These are phyloP conservation scores for Gynochthodes officinalis DNA, from an alignment of 257 asterid genomes.

Conservation along the genomic window DNA sequence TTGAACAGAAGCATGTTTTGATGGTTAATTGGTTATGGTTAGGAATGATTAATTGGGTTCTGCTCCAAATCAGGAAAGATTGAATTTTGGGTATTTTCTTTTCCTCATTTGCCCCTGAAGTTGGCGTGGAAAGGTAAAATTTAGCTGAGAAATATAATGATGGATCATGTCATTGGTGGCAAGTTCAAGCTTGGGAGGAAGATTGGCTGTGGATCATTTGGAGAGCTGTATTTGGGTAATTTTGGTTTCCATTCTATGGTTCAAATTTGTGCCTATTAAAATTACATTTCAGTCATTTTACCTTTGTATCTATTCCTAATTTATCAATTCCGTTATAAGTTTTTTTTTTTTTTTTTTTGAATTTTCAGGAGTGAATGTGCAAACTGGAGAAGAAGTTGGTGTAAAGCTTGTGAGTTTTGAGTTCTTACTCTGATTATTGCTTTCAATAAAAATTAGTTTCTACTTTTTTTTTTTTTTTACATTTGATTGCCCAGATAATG, in stretches of 20 bases:
- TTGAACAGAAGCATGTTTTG: conserved; percentile 5
- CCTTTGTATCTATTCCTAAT: conserved; percentile 1
- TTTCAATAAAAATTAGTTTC: not conserved
- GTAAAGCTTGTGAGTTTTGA: conserved; percentile 68
- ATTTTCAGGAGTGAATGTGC: conserved; percentile 69
- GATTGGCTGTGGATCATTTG: conserved; percentile 97
- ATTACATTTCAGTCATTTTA: conserved; percentile 2
- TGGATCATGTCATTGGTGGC: conserved; percentile 82
- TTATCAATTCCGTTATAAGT: not conserved
- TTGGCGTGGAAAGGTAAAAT: conserved; percentile 1
- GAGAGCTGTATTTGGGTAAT: conserved; percentile 87
- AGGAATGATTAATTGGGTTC: conserved; percentile 18
- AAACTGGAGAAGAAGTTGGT: conserved; percentile 88
- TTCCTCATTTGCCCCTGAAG: not conserved
- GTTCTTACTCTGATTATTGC: not conserved
- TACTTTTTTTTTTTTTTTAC: not conserved
- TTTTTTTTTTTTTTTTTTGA: conserved; percentile 25
- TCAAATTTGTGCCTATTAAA: conserved; percentile 5
- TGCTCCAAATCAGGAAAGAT: conserved; percentile 16
- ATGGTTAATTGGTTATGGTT: not conserved
- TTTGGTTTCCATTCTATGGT: conserved; percentile 10
- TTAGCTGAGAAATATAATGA: conserved; percentile 18
- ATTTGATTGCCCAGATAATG: not conserved
- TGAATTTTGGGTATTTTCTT: conserved; percentile 1
- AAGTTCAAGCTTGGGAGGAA: conserved; percentile 84